Conservation (phyloP, 2,329 filamentous ascomycete genomes). For the Aspergillus unguis region DNA sequence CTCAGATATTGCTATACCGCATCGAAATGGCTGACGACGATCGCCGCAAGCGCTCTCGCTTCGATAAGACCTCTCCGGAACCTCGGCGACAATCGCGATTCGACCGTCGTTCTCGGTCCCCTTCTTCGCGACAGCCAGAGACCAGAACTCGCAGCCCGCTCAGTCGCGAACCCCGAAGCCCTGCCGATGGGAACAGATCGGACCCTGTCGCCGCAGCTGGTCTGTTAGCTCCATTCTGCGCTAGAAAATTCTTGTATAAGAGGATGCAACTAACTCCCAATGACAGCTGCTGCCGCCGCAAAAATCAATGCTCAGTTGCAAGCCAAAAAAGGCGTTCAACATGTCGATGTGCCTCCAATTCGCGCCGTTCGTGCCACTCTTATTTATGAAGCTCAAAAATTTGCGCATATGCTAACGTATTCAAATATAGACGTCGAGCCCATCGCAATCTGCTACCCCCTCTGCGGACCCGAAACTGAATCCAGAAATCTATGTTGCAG, state of each 20-base stretch:
- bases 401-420: not conserved
- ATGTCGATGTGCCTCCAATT: conserved; percentile 84
- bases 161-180: conserved; percentile 50
- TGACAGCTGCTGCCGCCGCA: conserved; percentile 77
- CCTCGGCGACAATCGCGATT: conserved; percentile 75
- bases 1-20: not conserved
- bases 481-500: conserved; percentile 86
- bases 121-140: conserved; percentile 64
- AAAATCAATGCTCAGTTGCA: conserved; percentile 80
- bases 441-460: conserved; percentile 55
- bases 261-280: not conserved
- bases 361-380: conserved; percentile 49
- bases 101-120: conserved; percentile 87
- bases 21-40: conserved; percentile 71
- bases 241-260: not conserved
- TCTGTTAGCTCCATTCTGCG: conserved; percentile 39
- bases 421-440: conserved; percentile 43
- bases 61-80: conserved; percentile 86
- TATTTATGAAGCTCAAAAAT: not conserved
- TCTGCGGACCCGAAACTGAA: conserved; percentile 62
- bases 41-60: conserved; percentile 82
- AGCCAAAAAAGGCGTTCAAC: conserved; percentile 83
- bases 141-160: conserved; percentile 78
- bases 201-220: conserved; percentile 77
- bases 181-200: conserved; percentile 45